Base-by-base conservation (phyloP, 306 rosid species). In the Carpinus viminea region DNA sequence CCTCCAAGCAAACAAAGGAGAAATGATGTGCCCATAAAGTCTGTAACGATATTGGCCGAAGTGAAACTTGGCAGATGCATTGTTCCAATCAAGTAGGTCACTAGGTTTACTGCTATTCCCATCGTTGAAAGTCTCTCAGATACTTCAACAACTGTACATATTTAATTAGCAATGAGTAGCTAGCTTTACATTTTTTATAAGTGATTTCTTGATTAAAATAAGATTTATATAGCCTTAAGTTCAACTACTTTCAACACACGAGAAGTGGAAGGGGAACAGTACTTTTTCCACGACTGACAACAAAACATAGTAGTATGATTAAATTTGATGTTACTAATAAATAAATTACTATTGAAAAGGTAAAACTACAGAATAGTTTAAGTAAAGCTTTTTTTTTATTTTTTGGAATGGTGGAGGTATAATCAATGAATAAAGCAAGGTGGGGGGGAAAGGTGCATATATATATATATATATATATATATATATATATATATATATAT, bases 51-150 rank as follows among this genome's bases (percentile, higher is more conserved):
- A 78, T 94, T 94, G 79, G 98, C 98, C 28, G 98, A 89, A 79
- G 89, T 85, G 78, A 97, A 86, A 89, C 98, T 94, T 48, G 98
- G 97, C 47, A 92, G 84, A 76, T 91, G 98, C 97, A 94, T 89
- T 53, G 88, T 86, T 78, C 91, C 94, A 38, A 76, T 87, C 73
- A 94, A 80, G 85, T 92, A 92, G n/a, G 97, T 94, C 87, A 92
- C 98, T 72, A 92, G 80, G 79, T 94, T 94, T 0, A 92, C 98
- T 5, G 89, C 95, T 79, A 94, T 94, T 51, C 95, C 98, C 95
- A 92, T 92, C 53, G 98, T 94, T 47, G 98, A 94, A 4, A 94
- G 97, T 90, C 98, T 93, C 86, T 93, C 98, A 69, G 84, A 82
- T 43, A 93, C 83, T 84, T 93, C 97, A 76, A 93, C 80, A 75